phyloP scores from a whole-genome alignment of 2,329 filamentous ascomycete species.

The Hymenoscyphus scutula region DNA sequence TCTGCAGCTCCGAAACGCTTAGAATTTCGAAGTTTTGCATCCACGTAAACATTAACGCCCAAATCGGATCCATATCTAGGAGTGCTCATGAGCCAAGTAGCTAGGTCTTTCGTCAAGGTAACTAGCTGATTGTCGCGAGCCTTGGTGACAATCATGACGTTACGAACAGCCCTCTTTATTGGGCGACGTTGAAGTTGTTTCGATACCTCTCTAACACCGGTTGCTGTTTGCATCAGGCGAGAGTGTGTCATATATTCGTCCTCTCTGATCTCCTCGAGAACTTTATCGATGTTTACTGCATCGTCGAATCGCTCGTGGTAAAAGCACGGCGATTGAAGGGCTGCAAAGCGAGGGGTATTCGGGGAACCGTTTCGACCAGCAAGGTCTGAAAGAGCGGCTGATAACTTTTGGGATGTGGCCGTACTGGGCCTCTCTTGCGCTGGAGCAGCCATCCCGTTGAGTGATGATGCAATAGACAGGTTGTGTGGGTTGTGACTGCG shows the following conservation, averaged over 20 bases:
- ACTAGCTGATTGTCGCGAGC: conserved; percentile 93
- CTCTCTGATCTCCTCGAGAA: conserved; percentile 88
- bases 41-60: conserved; percentile 98
- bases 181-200: conserved; percentile 91
- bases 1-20: conserved; percentile 80
- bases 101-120: conserved; percentile 79
- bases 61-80: conserved; percentile 84
- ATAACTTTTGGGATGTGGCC: conserved; percentile 56
- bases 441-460: conserved; percentile 54
- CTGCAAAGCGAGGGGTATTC: conserved; percentile 52
- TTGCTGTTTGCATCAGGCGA: conserved; percentile 90
- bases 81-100: conserved; percentile 83
- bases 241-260: conserved; percentile 92
- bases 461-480: conserved; percentile 49
- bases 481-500: conserved; percentile 58
- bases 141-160: conserved; percentile 98
- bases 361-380: conserved; percentile 38
- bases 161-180: conserved; percentile 86
- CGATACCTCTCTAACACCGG: conserved; percentile 89
- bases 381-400: conserved; percentile 53
- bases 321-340: conserved; percentile 90
- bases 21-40: conserved; percentile 85
- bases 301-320: conserved; percentile 97
- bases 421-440: conserved; percentile 30
- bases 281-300: conserved; percentile 89